Percentiles rank a stretch among this genome's conserved stretches.
phyloP scores from a whole-genome alignment of 139 green algal species.

The Picochlorum sp. region DNA sequence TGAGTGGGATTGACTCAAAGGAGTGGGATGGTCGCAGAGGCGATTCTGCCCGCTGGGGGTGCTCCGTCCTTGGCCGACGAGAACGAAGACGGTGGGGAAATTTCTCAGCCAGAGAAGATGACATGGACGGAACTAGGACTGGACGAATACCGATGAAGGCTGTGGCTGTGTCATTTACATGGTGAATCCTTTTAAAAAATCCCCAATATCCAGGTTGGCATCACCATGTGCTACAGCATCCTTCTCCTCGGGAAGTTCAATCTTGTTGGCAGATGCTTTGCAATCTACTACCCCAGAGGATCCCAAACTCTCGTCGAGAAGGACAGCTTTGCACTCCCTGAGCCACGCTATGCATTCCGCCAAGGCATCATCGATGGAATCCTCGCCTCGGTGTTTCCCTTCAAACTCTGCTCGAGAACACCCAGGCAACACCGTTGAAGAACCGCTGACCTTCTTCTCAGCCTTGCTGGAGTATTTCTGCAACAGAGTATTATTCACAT shows the following conservation, averaged over 20 bases:
- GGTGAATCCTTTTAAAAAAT: background rate
- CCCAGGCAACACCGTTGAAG: slow-evolving; percentile 33
- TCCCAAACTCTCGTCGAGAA: slow-evolving; percentile 8
- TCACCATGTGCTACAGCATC: slow-evolving; percentile 43
- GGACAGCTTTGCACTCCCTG: slow-evolving; percentile 24
- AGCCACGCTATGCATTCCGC: slow-evolving; percentile 13
- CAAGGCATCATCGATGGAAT: background rate
- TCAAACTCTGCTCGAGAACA: slow-evolving; percentile 26
- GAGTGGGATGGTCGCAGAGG: slow-evolving; percentile 13
- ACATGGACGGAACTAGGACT: slow-evolving; percentile 28
- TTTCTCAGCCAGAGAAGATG: slow-evolving; percentile 5
- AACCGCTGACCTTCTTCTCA: slow-evolving; percentile 1
- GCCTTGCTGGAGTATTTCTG: background rate
- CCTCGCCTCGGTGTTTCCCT: slow-evolving; percentile 7
- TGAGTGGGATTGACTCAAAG: too few species aligned
- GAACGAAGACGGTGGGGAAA: slow-evolving; percentile 4
- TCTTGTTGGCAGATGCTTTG: slow-evolving; percentile 18
- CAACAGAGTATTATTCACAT: background rate
- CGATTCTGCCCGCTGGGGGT: slow-evolving; percentile 13
- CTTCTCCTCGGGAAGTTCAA: slow-evolving; percentile 26
- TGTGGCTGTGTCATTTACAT: background rate
- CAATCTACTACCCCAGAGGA: slow-evolving; percentile 13
- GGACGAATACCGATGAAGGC: slow-evolving; percentile 5
- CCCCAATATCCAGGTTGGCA: slow-evolving; percentile 57
- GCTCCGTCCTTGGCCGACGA: slow-evolving; percentile 7